A percentile compares a stretch with the other conserved stretches of the same genome.
phyloP scores from a whole-genome alignment of 208 protist genomes.

The Wallacemonas sp. region DNA sequence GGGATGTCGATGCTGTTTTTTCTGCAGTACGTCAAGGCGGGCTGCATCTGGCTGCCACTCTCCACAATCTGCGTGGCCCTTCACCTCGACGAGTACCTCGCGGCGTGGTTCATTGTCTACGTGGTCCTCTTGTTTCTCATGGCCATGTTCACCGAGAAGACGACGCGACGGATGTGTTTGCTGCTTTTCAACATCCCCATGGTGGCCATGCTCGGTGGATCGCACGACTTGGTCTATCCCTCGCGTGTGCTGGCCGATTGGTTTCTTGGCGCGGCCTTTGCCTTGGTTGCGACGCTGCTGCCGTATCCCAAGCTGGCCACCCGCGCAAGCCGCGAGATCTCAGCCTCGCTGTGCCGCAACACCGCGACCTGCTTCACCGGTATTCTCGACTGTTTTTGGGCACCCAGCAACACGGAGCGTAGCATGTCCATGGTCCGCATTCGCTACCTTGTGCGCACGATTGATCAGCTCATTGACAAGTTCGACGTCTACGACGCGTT shows the following conservation, averaged over 20 bases:
- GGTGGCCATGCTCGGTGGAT: slow-evolving; percentile 40
- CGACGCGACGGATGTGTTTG: slow-evolving; percentile 56
- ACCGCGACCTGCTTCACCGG: slow-evolving; percentile 61
- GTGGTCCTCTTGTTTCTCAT: slow-evolving; percentile 61
- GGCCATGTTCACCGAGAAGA: slow-evolving; percentile 51
- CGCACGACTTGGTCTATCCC: slow-evolving; percentile 36
- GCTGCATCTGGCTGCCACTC: slow-evolving; percentile 67
- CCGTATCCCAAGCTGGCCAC: slow-evolving; percentile 71
- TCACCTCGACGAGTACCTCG: slow-evolving; percentile 42
- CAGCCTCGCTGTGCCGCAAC: slow-evolving; percentile 38
- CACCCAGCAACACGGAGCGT: slow-evolving; percentile 61
- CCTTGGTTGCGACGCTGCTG: slow-evolving; percentile 47
- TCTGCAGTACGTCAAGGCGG: slow-evolving; percentile 57
- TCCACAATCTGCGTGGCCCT: slow-evolving; percentile 48
- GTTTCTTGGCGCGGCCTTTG: slow-evolving; percentile 61
- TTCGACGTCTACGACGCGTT: slow-evolving; percentile 47
- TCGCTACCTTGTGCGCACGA: slow-evolving; percentile 43
- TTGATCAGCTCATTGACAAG: slow-evolving; percentile 61
- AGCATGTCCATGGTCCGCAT: slow-evolving; percentile 79
- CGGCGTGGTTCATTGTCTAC: slow-evolving; percentile 67
- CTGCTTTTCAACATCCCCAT: slow-evolving; percentile 70
- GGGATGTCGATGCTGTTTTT: slow-evolving; percentile 53
- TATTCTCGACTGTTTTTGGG: slow-evolving; percentile 70
- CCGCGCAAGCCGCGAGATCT: slow-evolving; percentile 29
- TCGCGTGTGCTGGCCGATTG: slow-evolving; percentile 52